Evolutionary conservation across 805 yeast genomes (phyloP).

Genomic region (Wickerhamomyces subpelliculosus): DNA sequence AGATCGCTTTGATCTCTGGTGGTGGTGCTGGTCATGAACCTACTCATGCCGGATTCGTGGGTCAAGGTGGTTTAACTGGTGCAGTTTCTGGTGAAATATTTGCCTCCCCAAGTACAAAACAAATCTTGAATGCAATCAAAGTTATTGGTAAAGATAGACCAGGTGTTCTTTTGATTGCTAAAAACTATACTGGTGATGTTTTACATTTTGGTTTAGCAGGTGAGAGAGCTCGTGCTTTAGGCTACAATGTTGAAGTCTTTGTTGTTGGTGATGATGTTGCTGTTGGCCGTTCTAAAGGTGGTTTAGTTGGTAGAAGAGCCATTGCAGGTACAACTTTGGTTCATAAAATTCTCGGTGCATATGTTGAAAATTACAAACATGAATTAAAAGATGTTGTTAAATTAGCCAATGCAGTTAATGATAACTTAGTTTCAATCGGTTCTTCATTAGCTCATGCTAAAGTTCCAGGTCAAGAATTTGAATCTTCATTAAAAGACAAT

Average conservation of each 20-base stretch:
- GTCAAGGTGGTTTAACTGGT: conserved; percentile 72
- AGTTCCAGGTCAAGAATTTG: conserved; percentile 75
- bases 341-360: conserved; percentile 82
- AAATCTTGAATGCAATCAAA: conserved; percentile 60
- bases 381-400: conserved; percentile 45
- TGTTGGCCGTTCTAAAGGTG: conserved; percentile 85
- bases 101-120: conserved; percentile 93
- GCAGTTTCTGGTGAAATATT: conserved; percentile 91
- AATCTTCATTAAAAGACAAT: conserved; percentile 42
- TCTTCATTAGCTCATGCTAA: conserved; percentile 85
- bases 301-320: conserved; percentile 91
- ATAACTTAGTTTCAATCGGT: conserved; percentile 76
- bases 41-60: conserved; percentile 86
- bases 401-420: conserved; percentile 55
- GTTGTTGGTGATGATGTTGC: conserved; percentile 91
- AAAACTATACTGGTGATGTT: conserved; percentile 93
- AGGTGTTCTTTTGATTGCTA: conserved; percentile 76
- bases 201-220: conserved; percentile 89
- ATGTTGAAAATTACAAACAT: conserved; percentile 37
- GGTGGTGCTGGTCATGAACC: conserved; percentile 98
- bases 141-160: conserved; percentile 34
- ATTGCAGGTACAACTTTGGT: conserved; percentile 86
- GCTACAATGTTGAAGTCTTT: conserved; percentile 63
- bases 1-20: conserved; percentile 75
- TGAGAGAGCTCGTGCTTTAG: conserved; percentile 78